Evolutionary conservation across 2,329 filamentous ascomycete genomes (phyloP).

Genomic region (Byssothecium circinans): DNA sequence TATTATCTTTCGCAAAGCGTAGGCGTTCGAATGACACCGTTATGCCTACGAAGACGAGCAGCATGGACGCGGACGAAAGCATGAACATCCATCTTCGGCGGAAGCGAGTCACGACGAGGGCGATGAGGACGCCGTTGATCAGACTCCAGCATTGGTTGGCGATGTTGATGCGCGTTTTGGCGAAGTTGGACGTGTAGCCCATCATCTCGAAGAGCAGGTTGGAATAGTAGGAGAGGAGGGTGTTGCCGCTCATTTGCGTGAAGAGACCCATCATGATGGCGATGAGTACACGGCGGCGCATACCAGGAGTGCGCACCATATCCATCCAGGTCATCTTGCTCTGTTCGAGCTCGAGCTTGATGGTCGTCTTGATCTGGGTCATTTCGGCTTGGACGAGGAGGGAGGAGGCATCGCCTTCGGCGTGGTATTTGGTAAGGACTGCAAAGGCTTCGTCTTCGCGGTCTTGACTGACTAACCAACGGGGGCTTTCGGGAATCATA

Average conservation of each 20-base stretch:
- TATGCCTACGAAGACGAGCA: constrained; percentile 58
- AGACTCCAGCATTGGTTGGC: constrained; percentile 48
- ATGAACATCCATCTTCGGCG: constrained; percentile 50
- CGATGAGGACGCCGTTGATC: constrained; percentile 42
- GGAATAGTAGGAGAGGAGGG: constrained; percentile 42
- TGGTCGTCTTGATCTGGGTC: constrained; percentile 61
- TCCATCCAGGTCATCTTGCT: constrained; percentile 58
- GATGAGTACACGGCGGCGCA: constrained; percentile 40
- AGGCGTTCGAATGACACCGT: constrained; percentile 53
- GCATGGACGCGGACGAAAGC: constrained; percentile 54
- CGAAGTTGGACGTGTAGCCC: constrained; percentile 39
- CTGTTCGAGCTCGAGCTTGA: constrained; percentile 58
- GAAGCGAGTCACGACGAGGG: constrained; percentile 47
- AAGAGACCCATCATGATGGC: constrained; percentile 37
- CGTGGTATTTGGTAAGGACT: constrained; percentile 47
- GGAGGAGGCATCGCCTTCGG: constrained; percentile 44
- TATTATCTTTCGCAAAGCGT: constrained; percentile 17
- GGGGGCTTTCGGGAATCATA: constrained; percentile 46
- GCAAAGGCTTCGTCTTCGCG: constrained; percentile 48
- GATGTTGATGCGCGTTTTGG: constrained; percentile 48
- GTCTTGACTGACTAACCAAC: constrained; percentile 57
- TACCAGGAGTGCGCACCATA: constrained; percentile 53
- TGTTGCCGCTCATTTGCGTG: constrained; percentile 48
- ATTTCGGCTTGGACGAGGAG: constrained; percentile 58
- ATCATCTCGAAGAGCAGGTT: constrained; percentile 44